Evolutionary conservation across 306 rosid species (phyloP).

Genomic region (Crotalaria pallida): DNA sequence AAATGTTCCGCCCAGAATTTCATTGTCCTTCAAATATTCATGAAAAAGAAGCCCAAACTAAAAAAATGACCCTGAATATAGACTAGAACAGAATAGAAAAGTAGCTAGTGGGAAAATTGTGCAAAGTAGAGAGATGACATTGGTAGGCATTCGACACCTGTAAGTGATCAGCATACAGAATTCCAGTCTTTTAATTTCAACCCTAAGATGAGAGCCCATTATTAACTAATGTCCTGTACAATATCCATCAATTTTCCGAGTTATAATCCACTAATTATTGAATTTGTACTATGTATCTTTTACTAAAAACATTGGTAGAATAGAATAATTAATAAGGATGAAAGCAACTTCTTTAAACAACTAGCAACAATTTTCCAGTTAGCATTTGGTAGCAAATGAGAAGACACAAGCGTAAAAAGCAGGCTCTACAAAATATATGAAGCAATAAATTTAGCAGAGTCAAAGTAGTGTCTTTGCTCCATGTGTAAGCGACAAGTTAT

Average conservation of each 20-base stretch:
- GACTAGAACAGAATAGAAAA: neutral
- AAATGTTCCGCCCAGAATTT: neutral
- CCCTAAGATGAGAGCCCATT: neutral
- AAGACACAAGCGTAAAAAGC: neutral
- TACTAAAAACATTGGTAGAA: neutral
- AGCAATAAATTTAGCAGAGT: neutral
- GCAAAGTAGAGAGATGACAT: neutral
- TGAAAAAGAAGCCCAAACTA: neutral
- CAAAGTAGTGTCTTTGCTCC: neutral
- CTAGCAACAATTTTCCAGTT: neutral
- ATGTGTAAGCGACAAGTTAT: neutral
- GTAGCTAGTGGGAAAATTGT: neutral
- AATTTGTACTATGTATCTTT: neutral
- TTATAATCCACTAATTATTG: neutral
- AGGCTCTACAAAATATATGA: neutral
- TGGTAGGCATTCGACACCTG: neutral
- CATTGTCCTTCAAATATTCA: slow-evolving; percentile 6
- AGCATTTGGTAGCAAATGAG: neutral
- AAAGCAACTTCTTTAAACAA: neutral
- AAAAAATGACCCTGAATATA: slow-evolving; percentile 8
- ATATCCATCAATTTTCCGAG: neutral
- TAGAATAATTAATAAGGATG: neutral
- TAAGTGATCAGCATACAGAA: neutral
- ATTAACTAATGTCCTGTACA: neutral
- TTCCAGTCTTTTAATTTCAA: slow-evolving; percentile 1